Conservation (phyloP, 2,329 filamentous ascomycete genomes). For the Colletotrichum sp. region DNA sequence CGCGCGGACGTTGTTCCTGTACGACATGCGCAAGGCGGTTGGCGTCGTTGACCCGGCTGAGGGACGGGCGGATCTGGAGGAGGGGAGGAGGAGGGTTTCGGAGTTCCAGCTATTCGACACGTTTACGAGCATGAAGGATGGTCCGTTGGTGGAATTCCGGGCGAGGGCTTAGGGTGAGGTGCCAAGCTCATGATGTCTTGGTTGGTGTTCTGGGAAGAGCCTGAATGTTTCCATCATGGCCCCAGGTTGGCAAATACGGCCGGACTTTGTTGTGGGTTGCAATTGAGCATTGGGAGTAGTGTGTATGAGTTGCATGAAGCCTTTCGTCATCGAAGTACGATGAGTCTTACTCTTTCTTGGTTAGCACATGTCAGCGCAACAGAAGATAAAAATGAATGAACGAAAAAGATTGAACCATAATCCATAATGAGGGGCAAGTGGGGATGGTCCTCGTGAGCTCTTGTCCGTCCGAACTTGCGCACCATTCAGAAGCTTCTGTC, state of each 20-base stretch:
- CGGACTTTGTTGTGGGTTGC: not conserved
- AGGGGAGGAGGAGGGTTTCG: slow-evolving; percentile 56
- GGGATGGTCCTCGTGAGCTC: not conserved
- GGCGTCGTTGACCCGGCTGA: slow-evolving; percentile 58
- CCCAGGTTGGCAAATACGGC: not conserved
- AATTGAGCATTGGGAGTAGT: too few relatives aligned
- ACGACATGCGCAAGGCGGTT: slow-evolving; percentile 60
- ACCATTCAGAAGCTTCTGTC: slow-evolving; percentile 3
- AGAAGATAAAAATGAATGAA: not conserved
- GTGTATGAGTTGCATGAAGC: not conserved
- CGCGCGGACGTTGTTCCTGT: slow-evolving; percentile 65
- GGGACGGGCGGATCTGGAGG: slow-evolving; percentile 52
- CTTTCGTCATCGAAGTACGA: slow-evolving; percentile 1
- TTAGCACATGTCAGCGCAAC: not conserved
- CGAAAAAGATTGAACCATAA: not conserved
- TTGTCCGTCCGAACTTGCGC: slow-evolving; percentile 17
- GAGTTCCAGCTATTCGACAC: slow-evolving; percentile 77
- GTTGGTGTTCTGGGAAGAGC: not conserved
- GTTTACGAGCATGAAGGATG: slow-evolving; percentile 77
- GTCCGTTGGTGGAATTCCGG: slow-evolving; percentile 70
- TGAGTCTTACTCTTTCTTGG: not conserved
- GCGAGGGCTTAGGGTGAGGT: slow-evolving; percentile 26
- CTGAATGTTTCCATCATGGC: not conserved
- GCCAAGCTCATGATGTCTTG: not conserved
- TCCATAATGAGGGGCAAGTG: not conserved